Evolutionary conservation across 176 grass and related monocot genomes (phyloP), one percentile per base, ranked within the genome.

Genomic region (Oryza punctata): DNA sequence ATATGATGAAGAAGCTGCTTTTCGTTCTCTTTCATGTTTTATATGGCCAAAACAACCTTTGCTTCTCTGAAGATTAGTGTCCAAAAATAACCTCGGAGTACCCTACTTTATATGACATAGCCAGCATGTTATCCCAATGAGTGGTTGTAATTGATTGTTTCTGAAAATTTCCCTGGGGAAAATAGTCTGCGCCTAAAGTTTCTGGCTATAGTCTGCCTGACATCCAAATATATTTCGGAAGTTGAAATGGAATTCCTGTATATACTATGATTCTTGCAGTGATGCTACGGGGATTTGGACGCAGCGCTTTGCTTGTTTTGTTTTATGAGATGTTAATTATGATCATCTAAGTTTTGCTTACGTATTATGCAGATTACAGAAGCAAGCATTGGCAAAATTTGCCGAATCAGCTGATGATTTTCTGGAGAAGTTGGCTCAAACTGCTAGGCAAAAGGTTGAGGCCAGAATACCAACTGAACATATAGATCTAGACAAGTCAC

Each of bases 311-410:
- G 5, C 14, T 69, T 74, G 47, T 24, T 33, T 21, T 50, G 5
- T n/a, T 81, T 54, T 67, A 32, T 67, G 37, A 61, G 4, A 65
- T 86, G 41, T 52, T n/a, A 82, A 19, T 67, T 72, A 30, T 18
- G 6, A 40, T 52, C 16, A 24, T 59, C 38, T 69, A 14, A 89
- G 5, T 70, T 84, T 12, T 27, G 47, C 35, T 0, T 72, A 68
- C 50, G 24, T 43, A 67, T 79, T 85, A 46, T 91, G 80, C 78
- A 98, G 96, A 77, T 81, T 90, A 79, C 72, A 88, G 43, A 98
- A 90, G 85, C 84, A 89, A 73, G 87, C 92, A 2, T 57, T 93
- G 11, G 64, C 82, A 47, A 85, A 65, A 38, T 69, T 90, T 50
- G 70, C 89, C 79, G 87, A 80, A 45, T 93, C 94, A 70, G 85